Base-by-base conservation (phyloP, 2,329 filamentous ascomycete genomes). In the Claviceps sp. region DNA sequence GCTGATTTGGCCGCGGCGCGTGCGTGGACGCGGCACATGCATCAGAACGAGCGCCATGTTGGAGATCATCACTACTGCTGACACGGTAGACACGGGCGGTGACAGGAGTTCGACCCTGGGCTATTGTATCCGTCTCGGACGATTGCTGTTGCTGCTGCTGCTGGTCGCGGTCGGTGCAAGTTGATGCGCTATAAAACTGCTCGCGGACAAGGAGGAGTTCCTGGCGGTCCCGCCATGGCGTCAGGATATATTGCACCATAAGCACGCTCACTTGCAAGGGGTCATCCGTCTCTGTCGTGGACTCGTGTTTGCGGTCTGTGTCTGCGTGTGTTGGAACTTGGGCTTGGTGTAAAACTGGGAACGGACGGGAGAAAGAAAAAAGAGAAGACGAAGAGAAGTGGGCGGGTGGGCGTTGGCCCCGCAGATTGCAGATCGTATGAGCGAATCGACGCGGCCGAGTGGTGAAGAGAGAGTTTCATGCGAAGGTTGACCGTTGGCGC, bases 241-340 rank as follows among this genome's bases (percentile, higher is more conserved):
- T 88, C 61, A 85, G 80, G 55, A 83, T 74, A 68, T 86, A 87
- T 61, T 82, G 79, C 29, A 84, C 79, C 82, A 85, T 86, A 13
- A 20, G 20, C 13, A 29, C 29, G 14, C 29, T 46, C 11, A 5
- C 20, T 26, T 47, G 46, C 46, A 23, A 16, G 46, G 36, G 14
- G 34, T 39, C 46, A 2, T 17, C 17, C 7, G 17, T 23, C 46
- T 49, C 14, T 43, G n/a, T 20, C 38, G 17, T n/a, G n/a, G n/a
- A n/a, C n/a, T n/a, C n/a, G n/a, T 17, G 8, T 17, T 34, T 45
- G 9, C 29, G 29, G 29, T 34, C 29, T 34, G 29, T 34, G 9
- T 34, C 40, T 42, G 38, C 38, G 38, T 40, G 4, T 42, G 39
- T 42, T 20, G 16, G 16, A 40, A 20, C 39, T 17, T 42, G 17